phyloP scores from a whole-genome alignment of 306 rosid species.

The Astragalus membranaceus region DNA sequence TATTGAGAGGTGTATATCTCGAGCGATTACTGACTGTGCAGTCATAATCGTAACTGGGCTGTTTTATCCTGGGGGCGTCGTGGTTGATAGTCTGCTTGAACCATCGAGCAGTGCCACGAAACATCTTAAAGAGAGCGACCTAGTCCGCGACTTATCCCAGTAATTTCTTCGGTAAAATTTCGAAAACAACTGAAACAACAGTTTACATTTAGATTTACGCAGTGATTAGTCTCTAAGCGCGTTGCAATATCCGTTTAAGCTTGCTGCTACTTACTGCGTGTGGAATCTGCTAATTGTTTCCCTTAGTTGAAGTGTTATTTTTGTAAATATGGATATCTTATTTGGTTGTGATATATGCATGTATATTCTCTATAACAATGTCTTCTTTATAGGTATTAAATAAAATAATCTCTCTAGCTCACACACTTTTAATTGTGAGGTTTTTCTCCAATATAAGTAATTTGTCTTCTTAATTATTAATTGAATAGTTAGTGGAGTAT shows the following conservation, averaged over 20 bases:
- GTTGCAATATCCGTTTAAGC: not conserved
- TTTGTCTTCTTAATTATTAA: too few species aligned
- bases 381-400: not conserved
- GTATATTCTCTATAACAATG: not conserved
- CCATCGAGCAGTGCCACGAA: too few species aligned
- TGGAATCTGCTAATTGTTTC: not conserved
- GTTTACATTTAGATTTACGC: not conserved
- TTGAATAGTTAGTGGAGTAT: too few species aligned
- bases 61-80: too few species aligned
- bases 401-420: not conserved
- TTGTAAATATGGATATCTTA: not conserved
- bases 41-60: too few species aligned
- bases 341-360: constrained; percentile 4
- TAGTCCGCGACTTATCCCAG: too few species aligned
- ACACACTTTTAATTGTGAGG: not conserved
- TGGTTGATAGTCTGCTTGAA: too few species aligned
- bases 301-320: not conserved
- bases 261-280: not conserved
- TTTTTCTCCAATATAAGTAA: not conserved
- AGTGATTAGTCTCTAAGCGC: not conserved
- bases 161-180: too few species aligned
- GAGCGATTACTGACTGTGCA: too few species aligned
- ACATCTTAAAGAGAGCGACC: too few species aligned
- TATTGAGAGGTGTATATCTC: too few species aligned
- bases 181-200: too few species aligned